These are phyloP conservation scores for Bertia moriformis DNA, from an alignment of 2,329 filamentous ascomycete species.

Conservation along the genomic window DNA sequence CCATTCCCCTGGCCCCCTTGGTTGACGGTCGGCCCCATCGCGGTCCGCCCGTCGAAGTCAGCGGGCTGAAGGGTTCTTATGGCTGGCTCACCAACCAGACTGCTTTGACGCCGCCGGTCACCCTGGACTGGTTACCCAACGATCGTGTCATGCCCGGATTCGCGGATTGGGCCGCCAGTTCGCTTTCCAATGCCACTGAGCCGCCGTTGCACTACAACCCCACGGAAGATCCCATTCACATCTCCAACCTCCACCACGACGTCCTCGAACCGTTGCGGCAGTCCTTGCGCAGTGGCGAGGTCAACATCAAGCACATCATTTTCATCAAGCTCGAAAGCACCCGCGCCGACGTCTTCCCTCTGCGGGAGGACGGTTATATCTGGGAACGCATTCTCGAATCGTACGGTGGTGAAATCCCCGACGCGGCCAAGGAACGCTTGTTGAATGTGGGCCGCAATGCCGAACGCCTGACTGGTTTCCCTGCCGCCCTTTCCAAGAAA, in stretches of 20 bases:
- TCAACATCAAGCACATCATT: constrained; percentile 16
- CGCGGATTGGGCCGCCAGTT: not conserved
- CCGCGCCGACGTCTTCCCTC: constrained; percentile 15
- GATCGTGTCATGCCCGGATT: not conserved
- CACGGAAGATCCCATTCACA: not conserved
- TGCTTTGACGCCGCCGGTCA: not conserved
- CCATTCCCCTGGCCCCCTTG: not conserved
- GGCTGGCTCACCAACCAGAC: not conserved
- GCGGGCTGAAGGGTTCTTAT: not conserved
- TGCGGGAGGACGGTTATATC: constrained; percentile 13
- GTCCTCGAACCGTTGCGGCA: not conserved
- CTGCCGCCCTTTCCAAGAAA: not conserved
- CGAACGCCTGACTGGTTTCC: not conserved
- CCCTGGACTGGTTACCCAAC: not conserved
- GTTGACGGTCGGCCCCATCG: not conserved
- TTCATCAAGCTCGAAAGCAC: constrained; percentile 16
- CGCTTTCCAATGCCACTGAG: not conserved
- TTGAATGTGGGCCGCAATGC: not conserved
- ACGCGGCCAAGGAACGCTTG: not conserved
- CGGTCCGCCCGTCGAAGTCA: not conserved
- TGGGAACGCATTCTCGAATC: constrained; percentile 9
- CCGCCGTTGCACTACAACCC: constrained; percentile 1
- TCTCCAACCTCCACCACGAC: not conserved
- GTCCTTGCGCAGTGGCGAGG: not conserved
- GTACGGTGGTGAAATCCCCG: not conserved